These are phyloP conservation scores for Hygrophila difformis DNA, from an alignment of 257 asterid genomes.

Conservation along the genomic window DNA sequence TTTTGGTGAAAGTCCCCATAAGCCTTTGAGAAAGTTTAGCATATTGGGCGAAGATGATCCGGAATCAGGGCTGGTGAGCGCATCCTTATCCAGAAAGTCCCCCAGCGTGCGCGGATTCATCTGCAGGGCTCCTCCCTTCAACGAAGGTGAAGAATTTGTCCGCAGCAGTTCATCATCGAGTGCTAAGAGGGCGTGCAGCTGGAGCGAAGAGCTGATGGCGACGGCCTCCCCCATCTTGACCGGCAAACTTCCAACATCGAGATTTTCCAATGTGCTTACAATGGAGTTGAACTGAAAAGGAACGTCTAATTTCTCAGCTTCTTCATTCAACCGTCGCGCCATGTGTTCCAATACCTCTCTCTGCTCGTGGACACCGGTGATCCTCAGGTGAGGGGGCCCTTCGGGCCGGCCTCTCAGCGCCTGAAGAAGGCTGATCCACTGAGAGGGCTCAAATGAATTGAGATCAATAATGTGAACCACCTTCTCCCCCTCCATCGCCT, in stretches of 20 bases:
- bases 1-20: slow-evolving; percentile 58
- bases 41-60: slow-evolving; percentile 31
- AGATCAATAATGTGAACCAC: slow-evolving; percentile 66
- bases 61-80: slow-evolving; percentile 34
- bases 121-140: slow-evolving; percentile 20
- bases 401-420: slow-evolving; percentile 40
- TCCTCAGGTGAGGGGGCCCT: slow-evolving; percentile 64
- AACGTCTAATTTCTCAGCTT: slow-evolving; percentile 57
- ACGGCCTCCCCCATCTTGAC: slow-evolving; percentile 75
- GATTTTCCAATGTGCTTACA: slow-evolving; percentile 42
- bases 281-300: slow-evolving; percentile 60
- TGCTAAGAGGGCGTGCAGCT: slow-evolving; percentile 51
- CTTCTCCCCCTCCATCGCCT: slow-evolving; percentile 69
- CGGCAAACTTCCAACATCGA: slow-evolving; percentile 40
- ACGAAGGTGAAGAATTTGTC: slow-evolving; percentile 22
- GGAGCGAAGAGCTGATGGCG: slow-evolving; percentile 48
- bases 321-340: slow-evolving; percentile 39
- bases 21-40: slow-evolving; percentile 28
- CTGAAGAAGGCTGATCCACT: slow-evolving; percentile 54
- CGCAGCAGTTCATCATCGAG: slow-evolving; percentile 29
- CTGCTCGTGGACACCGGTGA: slow-evolving; percentile 50
- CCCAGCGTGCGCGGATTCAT: slow-evolving; percentile 32
- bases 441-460: slow-evolving; percentile 48
- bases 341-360: slow-evolving; percentile 49
- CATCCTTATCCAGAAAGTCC: slow-evolving; percentile 50